Evolutionary conservation across 352 stramenopile species (phyloP).

Genomic region (Thalassiosira livingstoniorum): DNA sequence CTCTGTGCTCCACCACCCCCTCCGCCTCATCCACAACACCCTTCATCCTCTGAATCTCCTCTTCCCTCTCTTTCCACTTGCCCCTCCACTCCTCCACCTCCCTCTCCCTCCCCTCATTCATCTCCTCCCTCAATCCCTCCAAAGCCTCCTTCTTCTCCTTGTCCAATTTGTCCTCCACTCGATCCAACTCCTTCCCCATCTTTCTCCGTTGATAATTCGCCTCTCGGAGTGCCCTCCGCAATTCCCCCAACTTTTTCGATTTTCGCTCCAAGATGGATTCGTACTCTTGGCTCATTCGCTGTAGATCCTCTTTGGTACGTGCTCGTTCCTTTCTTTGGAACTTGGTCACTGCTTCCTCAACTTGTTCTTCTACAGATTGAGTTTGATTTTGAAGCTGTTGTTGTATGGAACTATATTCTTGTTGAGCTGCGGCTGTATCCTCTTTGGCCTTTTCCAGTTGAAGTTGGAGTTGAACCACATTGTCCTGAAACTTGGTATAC

Average conservation of each 20-base stretch:
- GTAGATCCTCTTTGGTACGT: slow-evolving; percentile 33
- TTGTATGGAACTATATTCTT: not conserved
- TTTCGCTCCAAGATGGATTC: slow-evolving; percentile 35
- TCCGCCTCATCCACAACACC: slow-evolving; percentile 11
- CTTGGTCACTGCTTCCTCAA: not conserved
- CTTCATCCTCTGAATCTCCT: slow-evolving; percentile 24
- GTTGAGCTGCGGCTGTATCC: not conserved
- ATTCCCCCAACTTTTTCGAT: slow-evolving; percentile 42
- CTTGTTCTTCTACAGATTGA: slow-evolving; percentile 2
- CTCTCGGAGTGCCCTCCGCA: slow-evolving; percentile 31
- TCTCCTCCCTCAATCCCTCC: slow-evolving; percentile 28
- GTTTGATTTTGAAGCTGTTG: not conserved
- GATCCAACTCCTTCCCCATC: slow-evolving; percentile 18
- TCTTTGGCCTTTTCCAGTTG: not conserved
- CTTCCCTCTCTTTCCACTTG: slow-evolving; percentile 29
- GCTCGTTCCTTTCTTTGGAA: slow-evolving; percentile 29
- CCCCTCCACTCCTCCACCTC: slow-evolving; percentile 35
- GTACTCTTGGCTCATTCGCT: slow-evolving; percentile 45
- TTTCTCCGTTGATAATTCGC: slow-evolving; percentile 38
- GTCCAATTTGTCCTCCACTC: slow-evolving; percentile 7
- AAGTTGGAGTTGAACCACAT: not conserved
- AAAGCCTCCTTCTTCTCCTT: not conserved
- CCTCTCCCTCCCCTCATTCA: not conserved
- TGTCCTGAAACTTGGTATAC: not conserved
- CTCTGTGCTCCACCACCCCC: slow-evolving; percentile 35